Base-by-base conservation (phyloP, 805 yeast species). In the Aciculoconidium aculeatum region DNA sequence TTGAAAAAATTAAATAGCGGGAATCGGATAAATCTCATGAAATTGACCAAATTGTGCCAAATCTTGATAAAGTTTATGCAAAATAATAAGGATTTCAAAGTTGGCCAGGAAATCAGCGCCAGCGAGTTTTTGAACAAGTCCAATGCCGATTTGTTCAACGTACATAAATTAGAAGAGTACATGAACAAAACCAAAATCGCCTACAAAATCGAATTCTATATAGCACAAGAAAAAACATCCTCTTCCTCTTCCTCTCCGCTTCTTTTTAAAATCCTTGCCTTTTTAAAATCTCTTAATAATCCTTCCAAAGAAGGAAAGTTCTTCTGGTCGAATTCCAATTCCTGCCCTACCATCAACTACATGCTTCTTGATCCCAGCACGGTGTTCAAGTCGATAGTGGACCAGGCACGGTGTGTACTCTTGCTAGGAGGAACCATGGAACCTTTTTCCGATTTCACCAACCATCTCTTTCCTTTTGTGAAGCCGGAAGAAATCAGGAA, bases 381-480 rank as follows among this genome's bases (percentile, higher is more conserved):
- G 27, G 62, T 73, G 3, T 85, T 88, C 47, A 61, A 66, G 31
- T 78, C 77, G 2, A 63, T 90, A 3, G 73, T 84, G 0, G 74
- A 75, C 3, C 70, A 74, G 9, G 66, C 86, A 0, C 67, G 67
- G 39, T 79, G 88, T 51, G 80, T 88, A 0, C 61, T 90, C 2
- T 50, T 88, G 3, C 92, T 95, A 2, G 97, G 97, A 19, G 97
- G 97, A 9, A 88, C 97, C 0, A 85, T 87, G 95, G 90, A 83
- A 47, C 96, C 96, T 0, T 63, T 77, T 18, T 47, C 64, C n/a
- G 95, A 88, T 40, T 82, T 77, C 48, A 54, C 69, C 5, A 61
- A 73, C n/a, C 72, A 67, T 38, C 55, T 87, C 20, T 74, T 84
- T 28, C 94, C 94, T 0, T 67, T 72, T 23, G 41, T 63, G 2